These are phyloP conservation scores for Suhomyces xylopsoci DNA, from an alignment of 805 yeast genomes.

Conservation along the genomic window DNA sequence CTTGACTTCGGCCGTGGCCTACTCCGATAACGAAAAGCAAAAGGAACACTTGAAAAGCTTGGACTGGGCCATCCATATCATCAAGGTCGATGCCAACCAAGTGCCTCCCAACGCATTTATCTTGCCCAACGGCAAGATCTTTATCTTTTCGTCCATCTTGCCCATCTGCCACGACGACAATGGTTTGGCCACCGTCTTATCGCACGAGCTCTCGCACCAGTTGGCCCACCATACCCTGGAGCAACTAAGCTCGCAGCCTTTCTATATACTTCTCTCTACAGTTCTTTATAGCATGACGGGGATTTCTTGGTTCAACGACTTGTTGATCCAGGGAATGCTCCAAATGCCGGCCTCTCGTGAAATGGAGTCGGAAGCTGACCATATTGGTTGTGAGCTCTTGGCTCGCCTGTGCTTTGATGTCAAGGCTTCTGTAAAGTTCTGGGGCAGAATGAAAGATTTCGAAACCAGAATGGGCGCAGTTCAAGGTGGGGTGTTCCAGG, in stretches of 20 bases:
- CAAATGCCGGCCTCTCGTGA: constrained; percentile 84
- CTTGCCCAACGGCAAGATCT: constrained; percentile 93
- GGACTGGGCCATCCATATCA: constrained; percentile 79
- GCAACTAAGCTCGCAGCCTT: constrained; percentile 71
- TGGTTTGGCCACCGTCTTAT: constrained; percentile 90
- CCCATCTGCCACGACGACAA: constrained; percentile 79
- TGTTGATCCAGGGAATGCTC: constrained; percentile 54
- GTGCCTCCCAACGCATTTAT: constrained; percentile 97
- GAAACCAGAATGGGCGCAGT: constrained; percentile 37
- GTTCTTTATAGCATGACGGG: constrained; percentile 63
- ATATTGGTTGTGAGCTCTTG: constrained; percentile 90
- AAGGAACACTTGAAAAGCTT: constrained; percentile 34
- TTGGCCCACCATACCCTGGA: constrained; percentile 90
- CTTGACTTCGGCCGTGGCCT: constrained; percentile 52
- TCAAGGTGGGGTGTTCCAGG: constrained; percentile 35
- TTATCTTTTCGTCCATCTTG: constrained; percentile 76
- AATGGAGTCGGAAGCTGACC: constrained; percentile 96
- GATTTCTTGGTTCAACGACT: constrained; percentile 46
- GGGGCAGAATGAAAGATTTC: constrained; percentile 71
- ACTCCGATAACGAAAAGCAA: constrained; percentile 25
- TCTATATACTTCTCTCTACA: constrained; percentile 55
- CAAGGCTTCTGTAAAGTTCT: constrained; percentile 64
- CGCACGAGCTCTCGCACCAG: constrained; percentile 94
- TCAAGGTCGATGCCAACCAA: constrained; percentile 55
- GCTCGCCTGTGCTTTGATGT: constrained; percentile 86